phyloP scores from a whole-genome alignment of 2,329 filamentous ascomycete species.

The Phaeophleospora eucalypticola region DNA sequence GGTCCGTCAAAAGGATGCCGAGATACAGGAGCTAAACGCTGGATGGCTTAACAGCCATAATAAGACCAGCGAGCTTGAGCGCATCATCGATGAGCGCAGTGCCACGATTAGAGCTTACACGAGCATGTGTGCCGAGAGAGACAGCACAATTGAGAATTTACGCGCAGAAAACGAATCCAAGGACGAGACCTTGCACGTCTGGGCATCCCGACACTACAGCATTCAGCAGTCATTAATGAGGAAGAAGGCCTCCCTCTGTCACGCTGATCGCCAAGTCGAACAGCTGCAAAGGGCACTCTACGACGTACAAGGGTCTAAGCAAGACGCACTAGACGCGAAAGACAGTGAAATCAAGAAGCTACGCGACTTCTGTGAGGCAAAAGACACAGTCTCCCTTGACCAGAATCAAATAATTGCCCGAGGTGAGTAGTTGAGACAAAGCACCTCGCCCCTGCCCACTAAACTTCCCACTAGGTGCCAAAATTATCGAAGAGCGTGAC shows the following conservation, averaged over 20 bases:
- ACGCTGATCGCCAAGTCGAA: conserved; percentile 10
- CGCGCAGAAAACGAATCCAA: conserved; percentile 8
- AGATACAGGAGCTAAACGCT: conserved; percentile 5
- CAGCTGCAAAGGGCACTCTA: conserved; percentile 10
- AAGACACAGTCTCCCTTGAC: conserved; percentile 21
- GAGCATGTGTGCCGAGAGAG: conserved; percentile 7
- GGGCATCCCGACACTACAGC: conserved; percentile 7
- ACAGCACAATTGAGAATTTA: conserved; percentile 6
- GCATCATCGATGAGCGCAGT: conserved; percentile 7
- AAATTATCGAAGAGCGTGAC: conserved; percentile 21
- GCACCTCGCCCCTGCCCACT: too few species aligned
- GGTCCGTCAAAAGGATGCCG: conserved; percentile 8
- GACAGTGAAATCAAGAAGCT: conserved; percentile 19
- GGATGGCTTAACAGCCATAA: conserved; percentile 3
- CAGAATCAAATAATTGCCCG: conserved; percentile 26
- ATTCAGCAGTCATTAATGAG: conserved; percentile 8
- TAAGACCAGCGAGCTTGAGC: conserved; percentile 9
- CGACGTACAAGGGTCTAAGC: conserved; percentile 6
- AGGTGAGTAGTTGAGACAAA: too few species aligned
- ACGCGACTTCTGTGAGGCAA: conserved; percentile 24
- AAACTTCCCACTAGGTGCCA: too few species aligned
- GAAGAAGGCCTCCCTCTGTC: conserved; percentile 12
- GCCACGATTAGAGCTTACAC: conserved; percentile 6
- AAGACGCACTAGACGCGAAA: conserved; percentile 16
- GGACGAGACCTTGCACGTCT: conserved; percentile 7